Base-by-base conservation (phyloP, 2,329 filamentous ascomycete genomes). In the Macroventuria anomochaeta region DNA sequence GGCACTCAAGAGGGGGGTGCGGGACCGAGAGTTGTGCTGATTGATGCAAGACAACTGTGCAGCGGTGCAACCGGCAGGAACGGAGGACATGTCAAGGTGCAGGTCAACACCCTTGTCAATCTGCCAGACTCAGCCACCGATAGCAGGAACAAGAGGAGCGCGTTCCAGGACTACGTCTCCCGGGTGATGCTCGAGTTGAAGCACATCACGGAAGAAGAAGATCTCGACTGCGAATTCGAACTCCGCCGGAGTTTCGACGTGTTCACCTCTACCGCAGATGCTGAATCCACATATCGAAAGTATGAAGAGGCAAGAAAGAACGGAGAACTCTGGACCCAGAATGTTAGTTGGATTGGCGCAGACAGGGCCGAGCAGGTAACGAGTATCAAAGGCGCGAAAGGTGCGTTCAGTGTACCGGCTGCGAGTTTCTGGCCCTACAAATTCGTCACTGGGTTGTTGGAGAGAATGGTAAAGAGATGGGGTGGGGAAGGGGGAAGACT, bases 41-140 rank as follows among this genome's bases (percentile, higher is more conserved):
- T 70, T 2, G 68, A 71, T 37, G 67, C 67, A 18, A 46, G 64
- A 7, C 18, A 58, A 8, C 41, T 68, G 0, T 70, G 66, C 36
- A 63, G 59, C 5, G 66, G 66, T 4, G 65, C 65, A 0, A 71
- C 66, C 2, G 63, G 54, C 1, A 52, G 68, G 1, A 71, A 70
- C 36, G 67, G 77, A 41, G 76, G 76, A 5, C 77, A 80, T 29
- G 80, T 80, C n/a, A 72, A 76, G 12, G 70, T 73, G 2, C 76
- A 77, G 39, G 82, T 83, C 1, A 71, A 73, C 6, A 74, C 70
- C 32, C 66, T 76, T 2, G 58, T 66, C 3, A 23, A 37, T 12
- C 29, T 53, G 8, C 20, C 39, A 2, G n/a, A 29, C 13, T 21
- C 15, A 3, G 32, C 10, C 12, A n/a, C 12, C 2, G 29, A 49